Percentiles rank a stretch among this genome's conserved stretches.
These are phyloP conservation scores for Phlyctochytrium bullatum DNA, from an alignment of 192 early-diverging fungal genomes.

Conservation along the genomic window DNA sequence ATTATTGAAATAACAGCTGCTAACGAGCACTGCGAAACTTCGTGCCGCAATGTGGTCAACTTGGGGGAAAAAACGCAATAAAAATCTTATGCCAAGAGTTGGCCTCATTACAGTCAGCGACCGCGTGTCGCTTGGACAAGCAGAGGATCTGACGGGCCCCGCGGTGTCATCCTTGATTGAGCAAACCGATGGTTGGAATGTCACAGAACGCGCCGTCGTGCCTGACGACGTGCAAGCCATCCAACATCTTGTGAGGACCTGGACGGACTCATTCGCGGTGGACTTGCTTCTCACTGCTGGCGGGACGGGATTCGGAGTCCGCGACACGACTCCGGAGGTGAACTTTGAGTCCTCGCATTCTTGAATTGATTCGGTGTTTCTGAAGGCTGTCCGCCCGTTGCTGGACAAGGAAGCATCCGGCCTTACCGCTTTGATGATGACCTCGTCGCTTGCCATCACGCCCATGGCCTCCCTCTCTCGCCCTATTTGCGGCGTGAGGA, in stretches of 20 bases:
- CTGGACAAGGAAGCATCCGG: conserved; percentile 69
- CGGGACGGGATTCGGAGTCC: conserved; percentile 86
- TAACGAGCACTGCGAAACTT: background rate
- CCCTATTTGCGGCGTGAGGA: conserved; percentile 48
- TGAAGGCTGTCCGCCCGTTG: conserved; percentile 69
- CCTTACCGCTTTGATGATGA: conserved; percentile 75
- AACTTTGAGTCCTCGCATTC: background rate
- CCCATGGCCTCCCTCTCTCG: conserved; percentile 88
- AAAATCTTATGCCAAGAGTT: too few species aligned
- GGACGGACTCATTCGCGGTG: conserved; percentile 18
- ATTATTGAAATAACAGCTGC: background rate
- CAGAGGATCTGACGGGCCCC: conserved; percentile 30
- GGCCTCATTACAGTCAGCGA: too few species aligned
- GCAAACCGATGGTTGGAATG: conserved; percentile 15
- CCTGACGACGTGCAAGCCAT: conserved; percentile 32
- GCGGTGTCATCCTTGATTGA: conserved; percentile 11
- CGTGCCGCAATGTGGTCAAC: too few species aligned
- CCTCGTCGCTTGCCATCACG: conserved; percentile 74
- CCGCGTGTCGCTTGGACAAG: conserved; percentile 22
- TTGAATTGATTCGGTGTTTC: background rate
- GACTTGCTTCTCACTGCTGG: conserved; percentile 81
- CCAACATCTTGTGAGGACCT: conserved; percentile 9
- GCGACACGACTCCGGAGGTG: conserved; percentile 89
- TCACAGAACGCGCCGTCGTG: conserved; percentile 12
- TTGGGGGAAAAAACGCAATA: too few species aligned